Base-by-base conservation (phyloP, 129 eudicot species). In the Ambrosia trifida region DNA sequence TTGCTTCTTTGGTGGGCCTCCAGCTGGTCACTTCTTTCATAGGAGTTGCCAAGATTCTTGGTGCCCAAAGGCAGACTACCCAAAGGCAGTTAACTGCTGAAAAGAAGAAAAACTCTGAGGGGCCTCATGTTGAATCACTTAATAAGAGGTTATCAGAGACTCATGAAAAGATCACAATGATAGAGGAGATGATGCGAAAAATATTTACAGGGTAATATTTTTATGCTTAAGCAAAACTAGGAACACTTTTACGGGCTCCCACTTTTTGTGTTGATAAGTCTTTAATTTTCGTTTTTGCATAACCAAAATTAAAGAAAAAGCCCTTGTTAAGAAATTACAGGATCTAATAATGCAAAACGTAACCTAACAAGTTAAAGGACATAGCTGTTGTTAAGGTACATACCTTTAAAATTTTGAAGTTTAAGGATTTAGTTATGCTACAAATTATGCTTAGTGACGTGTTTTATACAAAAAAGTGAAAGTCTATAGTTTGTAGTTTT, bases 51-150 rank as follows among this genome's bases (percentile, higher is more conserved):
- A 90, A 90, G 74, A 74, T 87, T 69, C 99, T 94, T 40, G 93
- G 89, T 76, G 82, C 87, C 35, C 99, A 88, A 68, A 85, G 99
- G 35, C 97, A 94, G 73, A 94, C 99, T 53, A 94, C 97, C 19
- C 99, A 90, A 78, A 87, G 99, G 68, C 99, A 94, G 79, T 81
- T 94, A 75, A 86, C 85, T 82, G 91, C 97, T 69, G 97, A 94
- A 47, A 85, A 83, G 79, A 94, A 94, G 84, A 94, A 94, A 81
- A 73, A 69, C 36, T 68, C 79, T 8, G 97, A 94, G 3, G 96
- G 96, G 47, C 86, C 96, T 62, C 90, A 86, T 46, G 84, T 90
- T 8, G 99, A 94, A 59, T 94, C 96, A 51, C 99, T 94, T 32
- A 63, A 89, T 35, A 94, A 90, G 60, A 84, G 97, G 79, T 66